phyloP scores from a whole-genome alignment of 75 land plant genomes.

The Pinus taeda region DNA sequence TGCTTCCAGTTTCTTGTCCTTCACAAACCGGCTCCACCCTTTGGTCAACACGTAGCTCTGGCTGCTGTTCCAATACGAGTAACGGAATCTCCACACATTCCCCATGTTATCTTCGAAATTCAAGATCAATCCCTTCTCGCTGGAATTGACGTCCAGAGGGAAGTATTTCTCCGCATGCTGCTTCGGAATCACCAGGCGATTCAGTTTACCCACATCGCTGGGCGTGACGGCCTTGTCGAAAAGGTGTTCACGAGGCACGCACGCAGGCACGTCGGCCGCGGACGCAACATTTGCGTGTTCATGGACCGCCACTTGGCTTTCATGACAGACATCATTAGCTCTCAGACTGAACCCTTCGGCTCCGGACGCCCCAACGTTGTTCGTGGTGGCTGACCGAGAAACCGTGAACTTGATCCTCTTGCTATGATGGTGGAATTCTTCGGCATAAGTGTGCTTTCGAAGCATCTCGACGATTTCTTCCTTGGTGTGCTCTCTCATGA shows the following conservation, averaged over 20 bases:
- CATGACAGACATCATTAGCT: too few species aligned
- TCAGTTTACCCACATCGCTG: slow-evolving; percentile 26
- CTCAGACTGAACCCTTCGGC: not conserved
- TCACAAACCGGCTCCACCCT: slow-evolving; percentile 81
- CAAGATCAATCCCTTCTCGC: slow-evolving; percentile 24
- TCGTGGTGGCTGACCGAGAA: not conserved
- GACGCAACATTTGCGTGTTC: not conserved
- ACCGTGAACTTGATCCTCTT: not conserved
- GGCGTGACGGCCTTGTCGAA: slow-evolving; percentile 24
- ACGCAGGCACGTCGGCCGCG: not conserved
- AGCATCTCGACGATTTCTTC: slow-evolving; percentile 62
- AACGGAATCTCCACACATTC: slow-evolving; percentile 58
- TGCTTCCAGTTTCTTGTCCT: slow-evolving; percentile 56
- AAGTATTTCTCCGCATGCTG: slow-evolving; percentile 27
- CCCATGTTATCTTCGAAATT: slow-evolving; percentile 44
- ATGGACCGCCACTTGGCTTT: too few species aligned
- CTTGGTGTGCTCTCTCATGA: slow-evolving; percentile 28
- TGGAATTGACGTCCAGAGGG: not conserved
- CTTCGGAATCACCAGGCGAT: slow-evolving; percentile 30
- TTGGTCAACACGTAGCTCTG: slow-evolving; percentile 76
- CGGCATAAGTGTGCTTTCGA: slow-evolving; percentile 45
- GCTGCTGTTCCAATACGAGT: slow-evolving; percentile 84
- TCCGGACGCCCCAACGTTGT: not conserved
- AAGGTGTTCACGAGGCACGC: slow-evolving; percentile 6
- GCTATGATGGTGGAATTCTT: slow-evolving; percentile 35